Percentiles rank a stretch among this genome's conserved stretches.
Conservation (phyloP, 2,329 filamentous ascomycete species). For the Hirsutella rhossiliensis region DNA sequence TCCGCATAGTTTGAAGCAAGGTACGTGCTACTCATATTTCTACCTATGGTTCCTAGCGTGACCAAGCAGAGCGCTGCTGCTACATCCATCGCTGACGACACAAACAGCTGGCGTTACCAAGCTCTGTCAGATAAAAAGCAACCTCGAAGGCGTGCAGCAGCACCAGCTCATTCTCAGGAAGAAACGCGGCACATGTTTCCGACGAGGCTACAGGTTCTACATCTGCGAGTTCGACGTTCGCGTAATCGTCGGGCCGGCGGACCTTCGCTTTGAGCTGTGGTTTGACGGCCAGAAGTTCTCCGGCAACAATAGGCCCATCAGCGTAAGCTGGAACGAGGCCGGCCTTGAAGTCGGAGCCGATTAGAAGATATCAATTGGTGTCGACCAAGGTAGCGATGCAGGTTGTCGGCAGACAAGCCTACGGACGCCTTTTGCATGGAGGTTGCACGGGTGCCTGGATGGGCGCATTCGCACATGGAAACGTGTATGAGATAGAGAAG, state of each 20-base stretch:
- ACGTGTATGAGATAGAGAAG: too few relatives aligned
- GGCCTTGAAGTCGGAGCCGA: background rate
- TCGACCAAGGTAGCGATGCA: too few relatives aligned
- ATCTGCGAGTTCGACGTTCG: conserved; percentile 35
- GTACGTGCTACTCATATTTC: conserved; percentile 17
- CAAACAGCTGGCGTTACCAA: conserved; percentile 23
- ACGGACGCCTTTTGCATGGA: too few relatives aligned
- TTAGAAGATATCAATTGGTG: too few relatives aligned
- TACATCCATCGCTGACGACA: background rate
- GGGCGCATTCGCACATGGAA: too few relatives aligned
- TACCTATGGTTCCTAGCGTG: too few relatives aligned
- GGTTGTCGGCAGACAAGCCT: too few relatives aligned
- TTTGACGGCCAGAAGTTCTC: conserved; percentile 14
- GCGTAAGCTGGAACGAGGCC: conserved; percentile 7
- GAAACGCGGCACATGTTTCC: conserved; percentile 20
- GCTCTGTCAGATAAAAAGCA: conserved; percentile 27
- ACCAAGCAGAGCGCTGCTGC: too few relatives aligned
- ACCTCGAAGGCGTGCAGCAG: conserved; percentile 25
- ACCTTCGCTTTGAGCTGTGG: conserved; percentile 35
- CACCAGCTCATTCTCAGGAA: conserved; percentile 24
- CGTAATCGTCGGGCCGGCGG: conserved; percentile 41
- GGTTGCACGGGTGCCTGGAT: too few relatives aligned
- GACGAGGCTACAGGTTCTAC: conserved; percentile 23
- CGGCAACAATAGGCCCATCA: conserved; percentile 9
- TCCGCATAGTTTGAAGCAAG: conserved; percentile 23